phyloP scores from a whole-genome alignment of 305 asterid species.

The Nicotiana rustica region DNA sequence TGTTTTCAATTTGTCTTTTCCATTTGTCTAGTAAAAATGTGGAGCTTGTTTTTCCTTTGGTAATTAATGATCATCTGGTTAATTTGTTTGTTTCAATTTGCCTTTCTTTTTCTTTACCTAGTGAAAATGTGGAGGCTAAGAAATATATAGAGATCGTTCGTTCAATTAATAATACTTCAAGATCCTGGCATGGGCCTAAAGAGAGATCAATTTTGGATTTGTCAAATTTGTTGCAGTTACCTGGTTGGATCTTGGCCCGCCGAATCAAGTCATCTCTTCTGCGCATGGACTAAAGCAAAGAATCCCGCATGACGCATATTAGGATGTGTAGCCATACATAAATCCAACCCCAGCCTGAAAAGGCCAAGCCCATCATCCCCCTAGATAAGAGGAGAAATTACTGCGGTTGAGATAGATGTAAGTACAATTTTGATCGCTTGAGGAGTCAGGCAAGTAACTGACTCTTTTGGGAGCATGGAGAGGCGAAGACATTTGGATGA shows the following conservation, averaged over 20 bases:
- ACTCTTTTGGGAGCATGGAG: slow-evolving; percentile 11
- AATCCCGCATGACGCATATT: not conserved
- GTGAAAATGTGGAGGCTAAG: slow-evolving; percentile 23
- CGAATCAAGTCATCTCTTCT: not conserved
- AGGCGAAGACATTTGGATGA: not conserved
- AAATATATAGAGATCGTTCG: not conserved
- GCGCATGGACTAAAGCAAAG: not conserved
- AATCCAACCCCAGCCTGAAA: slow-evolving; percentile 5
- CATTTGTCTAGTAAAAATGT: not conserved
- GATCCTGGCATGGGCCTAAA: not conserved
- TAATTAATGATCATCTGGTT: slow-evolving; percentile 24
- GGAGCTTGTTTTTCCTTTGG: not conserved
- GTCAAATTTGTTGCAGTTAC: not conserved
- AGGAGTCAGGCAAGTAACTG: slow-evolving; percentile 17
- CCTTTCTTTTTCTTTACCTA: slow-evolving; percentile 9
- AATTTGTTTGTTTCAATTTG: not conserved
- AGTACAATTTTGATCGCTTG: not conserved
- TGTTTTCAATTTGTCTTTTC: not conserved
- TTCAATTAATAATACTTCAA: not conserved
- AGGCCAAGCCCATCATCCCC: not conserved
- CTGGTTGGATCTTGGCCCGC: not conserved
- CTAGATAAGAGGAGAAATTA: not conserved
- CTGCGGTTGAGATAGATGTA: not conserved
- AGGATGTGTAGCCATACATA: not conserved
- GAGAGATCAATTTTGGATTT: not conserved